Evolutionary conservation across 306 rosid genomes (phyloP).

Genomic region (Senna tora): DNA sequence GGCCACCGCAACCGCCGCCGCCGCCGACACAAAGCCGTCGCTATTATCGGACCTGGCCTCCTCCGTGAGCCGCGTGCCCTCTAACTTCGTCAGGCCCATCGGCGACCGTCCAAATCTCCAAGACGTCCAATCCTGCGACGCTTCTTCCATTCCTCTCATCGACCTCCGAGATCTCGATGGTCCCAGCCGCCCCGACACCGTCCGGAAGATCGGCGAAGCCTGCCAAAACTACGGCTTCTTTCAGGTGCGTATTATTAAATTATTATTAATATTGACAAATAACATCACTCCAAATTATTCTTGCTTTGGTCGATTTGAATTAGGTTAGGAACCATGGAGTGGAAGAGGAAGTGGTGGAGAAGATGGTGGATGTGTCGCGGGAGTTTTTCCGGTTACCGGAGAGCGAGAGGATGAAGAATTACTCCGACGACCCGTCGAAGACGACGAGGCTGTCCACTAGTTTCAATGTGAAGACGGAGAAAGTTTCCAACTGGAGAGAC

Average conservation of each 20-base stretch:
- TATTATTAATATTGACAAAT: no score
- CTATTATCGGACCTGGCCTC: conserved; percentile 40
- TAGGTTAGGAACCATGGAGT: conserved; percentile 83
- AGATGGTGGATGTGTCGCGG: conserved; percentile 51
- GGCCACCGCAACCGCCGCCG: neutral
- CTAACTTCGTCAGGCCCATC: conserved; percentile 40
- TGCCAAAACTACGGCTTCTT: conserved; percentile 74
- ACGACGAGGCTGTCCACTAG: conserved; percentile 85
- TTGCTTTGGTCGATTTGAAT: no score
- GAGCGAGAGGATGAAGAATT: conserved; percentile 76
- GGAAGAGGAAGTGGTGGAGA: conserved; percentile 43
- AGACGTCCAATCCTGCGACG: neutral
- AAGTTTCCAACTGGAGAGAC: conserved; percentile 83
- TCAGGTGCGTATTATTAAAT: no score
- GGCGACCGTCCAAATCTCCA: conserved; percentile 32
- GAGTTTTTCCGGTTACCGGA: conserved; percentile 66
- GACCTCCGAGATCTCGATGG: conserved; percentile 18
- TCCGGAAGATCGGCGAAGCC: conserved; percentile 55
- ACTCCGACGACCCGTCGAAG: conserved; percentile 79
- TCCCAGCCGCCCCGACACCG: conserved; percentile 15
- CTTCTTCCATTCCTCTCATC: conserved; percentile 18
- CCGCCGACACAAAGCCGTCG: neutral
- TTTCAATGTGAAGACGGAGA: conserved; percentile 76
- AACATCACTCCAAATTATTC: no score
- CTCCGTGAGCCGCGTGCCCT: conserved; percentile 34